Conservation (phyloP, 2,329 filamentous ascomycete species). For the Botrytis porri region DNA sequence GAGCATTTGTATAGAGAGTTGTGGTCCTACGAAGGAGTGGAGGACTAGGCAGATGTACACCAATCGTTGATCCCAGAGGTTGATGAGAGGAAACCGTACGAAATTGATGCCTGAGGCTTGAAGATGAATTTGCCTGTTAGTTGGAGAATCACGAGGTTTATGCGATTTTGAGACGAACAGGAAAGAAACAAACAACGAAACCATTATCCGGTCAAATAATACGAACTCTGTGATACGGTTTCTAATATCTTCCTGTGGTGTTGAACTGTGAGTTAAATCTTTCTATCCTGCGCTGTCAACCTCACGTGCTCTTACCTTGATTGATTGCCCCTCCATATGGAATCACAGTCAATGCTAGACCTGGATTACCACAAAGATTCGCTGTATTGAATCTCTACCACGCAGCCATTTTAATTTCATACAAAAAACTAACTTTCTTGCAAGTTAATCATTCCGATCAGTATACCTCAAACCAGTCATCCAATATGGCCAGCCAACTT, state of each 20-base stretch:
- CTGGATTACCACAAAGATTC: neutral
- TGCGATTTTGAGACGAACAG: neutral
- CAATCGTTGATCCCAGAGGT: slow-evolving; percentile 3
- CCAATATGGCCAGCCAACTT: slow-evolving; percentile 37
- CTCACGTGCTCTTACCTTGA: slow-evolving; percentile 17
- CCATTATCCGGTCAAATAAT: neutral
- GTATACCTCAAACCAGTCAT: neutral
- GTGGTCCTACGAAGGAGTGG: slow-evolving; percentile 13
- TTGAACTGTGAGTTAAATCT: slow-evolving; percentile 10
- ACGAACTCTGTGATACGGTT: neutral
- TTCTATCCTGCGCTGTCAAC: neutral
- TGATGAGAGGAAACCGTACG: neutral
- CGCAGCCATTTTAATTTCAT: neutral
- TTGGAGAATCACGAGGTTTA: slow-evolving; percentile 9
- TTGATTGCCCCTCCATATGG: neutral
- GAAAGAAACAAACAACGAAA: slow-evolving; percentile 1
- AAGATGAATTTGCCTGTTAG: neutral
- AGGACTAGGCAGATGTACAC: slow-evolving; percentile 4
- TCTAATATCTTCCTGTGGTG: neutral
- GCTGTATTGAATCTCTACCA: neutral
- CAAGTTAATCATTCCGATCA: neutral
- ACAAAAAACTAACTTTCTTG: neutral
- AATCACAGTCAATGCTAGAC: neutral
- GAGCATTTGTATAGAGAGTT: neutral
- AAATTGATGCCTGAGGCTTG: slow-evolving; percentile 14